A percentile compares a stretch with the other conserved stretches of the same genome.
Conservation (phyloP, 179 eudicot genomes). For the Patellifolia procumbens region DNA sequence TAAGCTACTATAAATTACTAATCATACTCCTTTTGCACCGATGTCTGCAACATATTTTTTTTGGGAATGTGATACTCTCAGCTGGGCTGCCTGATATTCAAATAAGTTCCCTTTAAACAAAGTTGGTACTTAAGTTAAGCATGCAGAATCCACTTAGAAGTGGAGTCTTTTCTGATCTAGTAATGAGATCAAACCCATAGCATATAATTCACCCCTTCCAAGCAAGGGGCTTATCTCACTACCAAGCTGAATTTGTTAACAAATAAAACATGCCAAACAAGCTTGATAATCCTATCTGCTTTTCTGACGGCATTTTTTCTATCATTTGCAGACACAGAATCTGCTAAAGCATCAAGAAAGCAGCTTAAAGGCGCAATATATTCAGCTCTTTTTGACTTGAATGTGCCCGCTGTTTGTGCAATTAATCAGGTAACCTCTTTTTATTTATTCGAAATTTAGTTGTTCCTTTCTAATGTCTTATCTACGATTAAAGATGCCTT, state of each 20-base stretch:
- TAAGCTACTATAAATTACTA: no score
- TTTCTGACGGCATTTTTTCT: constrained; percentile 10
- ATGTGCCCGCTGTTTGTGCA: constrained; percentile 92
- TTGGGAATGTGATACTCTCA: no score
- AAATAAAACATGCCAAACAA: background rate
- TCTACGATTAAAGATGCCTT: background rate
- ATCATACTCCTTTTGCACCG: no score
- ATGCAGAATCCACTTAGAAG: no score
- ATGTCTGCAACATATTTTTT: no score
- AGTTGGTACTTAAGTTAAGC: no score
- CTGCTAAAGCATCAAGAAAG: constrained; percentile 71
- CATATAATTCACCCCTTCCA: background rate
- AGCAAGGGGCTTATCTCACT: constrained; percentile 6
- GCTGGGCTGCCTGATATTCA: no score
- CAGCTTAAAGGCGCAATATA: constrained; percentile 76
- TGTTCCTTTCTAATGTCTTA: background rate
- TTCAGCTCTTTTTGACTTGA: constrained; percentile 78
- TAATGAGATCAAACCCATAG: background rate
- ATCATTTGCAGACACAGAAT: constrained; percentile 57
- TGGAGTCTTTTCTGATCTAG: no score
- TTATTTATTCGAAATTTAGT: background rate
- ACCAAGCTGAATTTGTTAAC: background rate
- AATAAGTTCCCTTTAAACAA: no score
- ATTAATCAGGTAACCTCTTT: constrained; percentile 86
- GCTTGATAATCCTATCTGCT: background rate